Evolutionary conservation across 202 grass and related monocot genomes (phyloP), one percentile per base, ranked within the genome.

Genomic region (Zoysia matrella): DNA sequence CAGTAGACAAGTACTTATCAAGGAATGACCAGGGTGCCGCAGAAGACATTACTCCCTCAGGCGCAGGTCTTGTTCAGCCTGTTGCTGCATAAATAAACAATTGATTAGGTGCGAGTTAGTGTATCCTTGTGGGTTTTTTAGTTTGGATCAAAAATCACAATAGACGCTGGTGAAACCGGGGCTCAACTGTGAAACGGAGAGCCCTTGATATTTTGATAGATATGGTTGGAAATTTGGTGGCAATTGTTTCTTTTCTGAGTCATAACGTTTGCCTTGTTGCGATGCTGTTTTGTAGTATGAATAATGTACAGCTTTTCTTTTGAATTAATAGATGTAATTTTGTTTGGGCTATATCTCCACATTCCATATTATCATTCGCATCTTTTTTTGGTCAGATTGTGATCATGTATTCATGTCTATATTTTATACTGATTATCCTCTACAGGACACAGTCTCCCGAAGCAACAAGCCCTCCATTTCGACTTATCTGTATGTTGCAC

Each of bases 1-100:
- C 22, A 30, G 22, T 30, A 30, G 22, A 30, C 22, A 30, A 30
- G 22, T 30, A 30, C 22, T 30, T 30, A 30, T 30, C 22, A 30
- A 30, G 22, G 22, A 30, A 30, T 30, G 22, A 22, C 93, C 72
- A 48, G 8, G 80, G 55, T 43, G 47, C 51, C 3, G 63, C 69
- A 12, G 54, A 76, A 3, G 82, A 53, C 50, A 69, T 78, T 5
- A 61, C 66, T 50, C 46, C 82, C 40, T 84, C 81, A 1, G 83
- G 71, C 14, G 90, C 83, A 68, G 89, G 88, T 85, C 81, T 92
- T 46, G 82, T 93, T 48, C 70, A 90, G 71, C 88, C 76, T 15
- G 80, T 95, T 75, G 75, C 87, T 40, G 90, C 85, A 66, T 95
- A 89, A 86, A 75, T 22, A 4, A 73, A 56, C 8, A 43, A 52